Evolutionary conservation across 2,329 filamentous ascomycete genomes (phyloP).

Genomic region (Macrophomina phaseolina): DNA sequence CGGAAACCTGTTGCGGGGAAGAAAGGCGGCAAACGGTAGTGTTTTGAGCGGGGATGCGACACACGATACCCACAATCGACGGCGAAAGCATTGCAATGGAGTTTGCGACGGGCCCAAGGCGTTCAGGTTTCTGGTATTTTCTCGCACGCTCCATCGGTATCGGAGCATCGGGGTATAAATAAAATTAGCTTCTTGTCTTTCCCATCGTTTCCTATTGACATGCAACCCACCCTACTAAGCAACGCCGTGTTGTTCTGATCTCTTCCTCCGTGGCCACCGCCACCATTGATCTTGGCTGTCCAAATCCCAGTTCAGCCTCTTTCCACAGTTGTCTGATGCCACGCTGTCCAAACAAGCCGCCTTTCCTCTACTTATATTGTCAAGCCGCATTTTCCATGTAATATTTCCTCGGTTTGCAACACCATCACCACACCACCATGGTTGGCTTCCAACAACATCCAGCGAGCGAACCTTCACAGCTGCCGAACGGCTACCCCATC

Average conservation of each 20-base stretch:
- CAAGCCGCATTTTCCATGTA: not conserved
- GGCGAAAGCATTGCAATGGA: slow-evolving; percentile 10
- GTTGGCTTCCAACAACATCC: not conserved
- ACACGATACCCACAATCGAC: slow-evolving; percentile 17
- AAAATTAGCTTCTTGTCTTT: slow-evolving; percentile 1
- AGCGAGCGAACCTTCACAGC: not conserved
- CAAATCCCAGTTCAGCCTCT: not conserved
- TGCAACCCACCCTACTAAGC: too few species aligned
- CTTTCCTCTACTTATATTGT: not conserved
- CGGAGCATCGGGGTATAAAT: slow-evolving; percentile 14
- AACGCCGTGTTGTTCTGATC: not conserved
- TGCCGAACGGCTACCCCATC: not conserved
- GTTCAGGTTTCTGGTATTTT: slow-evolving; percentile 20
- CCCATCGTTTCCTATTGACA: not conserved
- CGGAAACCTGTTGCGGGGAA: slow-evolving; percentile 18
- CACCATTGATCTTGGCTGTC: not conserved
- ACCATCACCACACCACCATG: not conserved
- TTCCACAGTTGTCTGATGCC: not conserved
- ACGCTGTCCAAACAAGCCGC: not conserved
- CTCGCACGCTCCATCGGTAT: slow-evolving; percentile 4
- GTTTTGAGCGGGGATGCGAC: not conserved
- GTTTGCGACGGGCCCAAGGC: slow-evolving; percentile 9
- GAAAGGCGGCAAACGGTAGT: slow-evolving; percentile 27
- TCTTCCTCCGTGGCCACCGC: not conserved
- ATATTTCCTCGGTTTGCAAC: not conserved